Base-by-base conservation (phyloP, 768 basidiomycete genomes). In the Naganishia vaughanmartiniae region DNA sequence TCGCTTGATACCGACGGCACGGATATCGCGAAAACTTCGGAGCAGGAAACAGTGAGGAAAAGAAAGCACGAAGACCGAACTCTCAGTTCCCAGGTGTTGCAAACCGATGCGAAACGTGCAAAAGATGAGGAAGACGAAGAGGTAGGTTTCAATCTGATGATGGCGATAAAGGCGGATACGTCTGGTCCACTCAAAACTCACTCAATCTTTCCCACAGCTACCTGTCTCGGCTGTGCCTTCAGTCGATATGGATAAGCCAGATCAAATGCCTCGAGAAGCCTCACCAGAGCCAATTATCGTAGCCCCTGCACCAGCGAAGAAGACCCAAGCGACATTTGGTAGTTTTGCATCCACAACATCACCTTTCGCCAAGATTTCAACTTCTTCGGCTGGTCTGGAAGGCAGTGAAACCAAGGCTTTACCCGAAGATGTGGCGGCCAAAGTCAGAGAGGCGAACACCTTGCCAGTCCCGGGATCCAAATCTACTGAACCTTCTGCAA, bases 31-130 rank as follows among this genome's bases (percentile, higher is more conserved):
- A 65, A 56, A 3, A 26, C 54, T 48, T 28, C 31, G 36, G 68
- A 31, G 45, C 39, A 42, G 24, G 36, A 71, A 46, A 69, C 73
- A 7, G 75, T 73, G 12, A 55, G 73, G 63, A 78, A 78, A 68
- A 65, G 79, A 31, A 79, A 80, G 72, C 69, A 74, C 28, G 33
- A 77, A 56, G 72, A 77, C 7, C 70, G 79, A 56, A 75, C 74
- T 42, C 70, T 74, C 68, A 78, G 77, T 48, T 73, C 75, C 4
- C 67, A 51, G 26, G 57, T 68, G 17, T 45, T 70, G 28, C 63
- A 70, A n/a, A 63, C 42, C 17, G 70, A 70, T 28, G 21, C 57
- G 42, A 65, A 66, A 46, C 39, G 71, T 26, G 34, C 65, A 30
- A 65, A 54, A 36, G 69, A 69, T 30, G 48, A 57, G n/a, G 39